A percentile compares a stretch with the other conserved stretches of the same genome.
These are phyloP conservation scores for Hemisphaericaspora subhashii DNA, from an alignment of 1,139 yeast species.

Conservation along the genomic window DNA sequence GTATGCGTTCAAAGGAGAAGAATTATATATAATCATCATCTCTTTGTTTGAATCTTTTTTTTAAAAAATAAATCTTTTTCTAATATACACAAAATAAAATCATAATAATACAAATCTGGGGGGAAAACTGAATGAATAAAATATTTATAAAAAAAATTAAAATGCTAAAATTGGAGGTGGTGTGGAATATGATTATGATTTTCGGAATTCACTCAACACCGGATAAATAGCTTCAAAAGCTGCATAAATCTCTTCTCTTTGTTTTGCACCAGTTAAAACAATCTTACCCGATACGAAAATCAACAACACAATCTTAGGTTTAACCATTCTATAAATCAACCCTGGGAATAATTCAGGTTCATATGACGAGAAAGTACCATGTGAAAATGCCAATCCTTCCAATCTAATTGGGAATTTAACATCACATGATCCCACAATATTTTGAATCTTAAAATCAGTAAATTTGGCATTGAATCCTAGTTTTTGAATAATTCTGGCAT, in stretches of 20 bases:
- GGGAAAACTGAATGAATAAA: slow-evolving; percentile 1
- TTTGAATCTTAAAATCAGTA: slow-evolving; percentile 96
- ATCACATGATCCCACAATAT: slow-evolving; percentile 98
- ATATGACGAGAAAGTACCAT: slow-evolving; percentile 97
- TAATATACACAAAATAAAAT: slow-evolving; percentile 2
- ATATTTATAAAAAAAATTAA: too few species aligned
- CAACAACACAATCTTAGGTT: slow-evolving; percentile 93
- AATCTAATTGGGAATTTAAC: slow-evolving; percentile 96
- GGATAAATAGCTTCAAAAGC: slow-evolving; percentile 98
- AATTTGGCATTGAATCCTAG: slow-evolving; percentile 95
- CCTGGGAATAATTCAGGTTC: slow-evolving; percentile 99
- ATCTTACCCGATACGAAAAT: slow-evolving; percentile 97
- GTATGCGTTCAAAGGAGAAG: neutral
- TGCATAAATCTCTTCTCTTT: slow-evolving; percentile 96
- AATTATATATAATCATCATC: neutral
- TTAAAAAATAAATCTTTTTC: neutral
- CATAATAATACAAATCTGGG: slow-evolving; percentile 8
- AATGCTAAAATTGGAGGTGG: too few species aligned
- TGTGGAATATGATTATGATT: too few species aligned
- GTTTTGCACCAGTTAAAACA: slow-evolving; percentile 98
- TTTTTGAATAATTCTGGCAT: slow-evolving; percentile 96
- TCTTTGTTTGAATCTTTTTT: neutral
- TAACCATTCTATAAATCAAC: slow-evolving; percentile 97
- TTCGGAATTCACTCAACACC: slow-evolving; percentile 95
- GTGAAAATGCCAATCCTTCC: slow-evolving; percentile 97